Base-by-base conservation (phyloP, 148 eudicot species). In the Heliosperma pusillum region DNA sequence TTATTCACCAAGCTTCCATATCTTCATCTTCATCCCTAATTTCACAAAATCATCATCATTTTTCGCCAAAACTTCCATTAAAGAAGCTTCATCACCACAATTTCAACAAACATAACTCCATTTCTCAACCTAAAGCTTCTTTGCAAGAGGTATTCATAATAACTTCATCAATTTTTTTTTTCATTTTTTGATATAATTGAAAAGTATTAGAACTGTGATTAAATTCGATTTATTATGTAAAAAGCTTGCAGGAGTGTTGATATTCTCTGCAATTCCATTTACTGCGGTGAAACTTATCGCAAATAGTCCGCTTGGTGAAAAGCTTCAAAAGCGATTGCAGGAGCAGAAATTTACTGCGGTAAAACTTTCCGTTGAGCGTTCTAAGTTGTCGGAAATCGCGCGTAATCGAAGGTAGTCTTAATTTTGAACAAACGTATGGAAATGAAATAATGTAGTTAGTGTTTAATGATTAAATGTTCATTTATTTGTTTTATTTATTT, bases 191-290 rank as follows among this genome's bases (percentile, higher is more conserved):
- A 42, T 56, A 12, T 10, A 45, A 45, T 45, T 45, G 8, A 10
- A 45, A 9, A 8, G 11, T 19, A 16, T 7, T 5, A 24, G 15
- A 1, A 29, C 30, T n/a, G 13, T 25, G 7, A 17, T 10, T 12
- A 6, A n/a, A 12, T 17, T 10, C 24, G 12, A 19, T 16, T 44
- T 5, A 13, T 29, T 29, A 29, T 22, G 10, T 12, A 45, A 57
- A 64, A 76, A 94, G 98, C 80, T 95, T 26, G 97, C 94, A 50
- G 97, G 99, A 19, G 97, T 96, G 30, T 27, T 96, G 78, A 72
- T 96, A 5, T 96, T 96, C 76, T 96, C 99, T 0, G 99, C 99
- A 53, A 74, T 96, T 71, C 99, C 99, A 7, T 96, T 96, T 88
- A 89, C 97, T 2, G 94, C 97, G 33, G 99, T 96, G 45, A 96